These are phyloP conservation scores for Solanum verrucosum DNA, from an alignment of 257 asterid species.

Conservation along the genomic window DNA sequence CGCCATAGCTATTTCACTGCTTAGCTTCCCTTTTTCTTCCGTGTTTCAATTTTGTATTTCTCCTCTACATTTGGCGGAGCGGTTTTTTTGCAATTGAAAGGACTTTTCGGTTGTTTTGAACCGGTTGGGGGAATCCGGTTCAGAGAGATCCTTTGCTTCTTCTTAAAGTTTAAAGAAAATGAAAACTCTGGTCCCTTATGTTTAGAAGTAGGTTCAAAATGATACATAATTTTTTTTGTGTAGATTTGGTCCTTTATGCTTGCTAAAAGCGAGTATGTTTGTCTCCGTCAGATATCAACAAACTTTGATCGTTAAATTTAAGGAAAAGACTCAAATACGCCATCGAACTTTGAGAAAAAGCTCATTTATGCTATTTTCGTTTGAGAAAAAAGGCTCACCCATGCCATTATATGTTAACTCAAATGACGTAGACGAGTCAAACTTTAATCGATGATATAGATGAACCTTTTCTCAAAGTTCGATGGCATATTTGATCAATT, in stretches of 20 bases:
- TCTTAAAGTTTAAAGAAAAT: neutral
- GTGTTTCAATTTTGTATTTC: neutral
- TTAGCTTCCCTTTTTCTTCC: neutral
- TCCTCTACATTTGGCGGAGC: neutral
- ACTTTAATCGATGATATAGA: too few species aligned
- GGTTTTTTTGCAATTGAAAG: neutral
- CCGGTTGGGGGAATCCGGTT: neutral
- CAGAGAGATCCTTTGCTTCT: neutral
- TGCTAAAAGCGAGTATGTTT: neutral
- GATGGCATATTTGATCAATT: neutral
- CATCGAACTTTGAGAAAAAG: neutral
- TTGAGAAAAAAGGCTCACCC: too few species aligned
- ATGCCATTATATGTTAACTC: neutral
- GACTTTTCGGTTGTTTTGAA: neutral
- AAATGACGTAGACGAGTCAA: too few species aligned
- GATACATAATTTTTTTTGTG: neutral
- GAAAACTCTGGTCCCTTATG: neutral
- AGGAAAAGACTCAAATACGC: too few species aligned
- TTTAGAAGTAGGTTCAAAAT: neutral
- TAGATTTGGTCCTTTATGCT: neutral
- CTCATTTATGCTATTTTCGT: too few species aligned
- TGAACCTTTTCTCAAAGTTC: neutral
- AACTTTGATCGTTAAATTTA: neutral
- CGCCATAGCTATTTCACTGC: constrained; percentile 28
- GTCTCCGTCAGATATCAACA: neutral